These are phyloP conservation scores for Pichia paraexigua DNA, from an alignment of 805 yeast genomes.

Conservation along the genomic window DNA sequence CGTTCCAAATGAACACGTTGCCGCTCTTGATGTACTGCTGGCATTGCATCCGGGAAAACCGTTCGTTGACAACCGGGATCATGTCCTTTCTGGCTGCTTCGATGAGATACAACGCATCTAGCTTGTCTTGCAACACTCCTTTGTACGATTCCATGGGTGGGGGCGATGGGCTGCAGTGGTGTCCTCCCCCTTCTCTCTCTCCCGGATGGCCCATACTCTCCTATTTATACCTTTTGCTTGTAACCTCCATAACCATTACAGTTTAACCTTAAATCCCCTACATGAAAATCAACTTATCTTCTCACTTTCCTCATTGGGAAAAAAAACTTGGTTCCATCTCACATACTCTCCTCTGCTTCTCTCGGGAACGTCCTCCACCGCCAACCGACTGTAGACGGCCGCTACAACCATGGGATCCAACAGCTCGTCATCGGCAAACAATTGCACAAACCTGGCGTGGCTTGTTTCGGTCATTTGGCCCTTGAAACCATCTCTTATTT, in stretches of 20 bases:
- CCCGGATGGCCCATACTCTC: not conserved
- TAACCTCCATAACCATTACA: not conserved
- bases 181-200: too few species aligned
- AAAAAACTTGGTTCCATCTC: conserved; percentile 32
- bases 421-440: conserved; percentile 50
- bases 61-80: conserved; percentile 50
- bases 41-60: conserved; percentile 52
- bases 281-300: not conserved
- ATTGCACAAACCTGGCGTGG: conserved; percentile 52
- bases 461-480: conserved; percentile 52
- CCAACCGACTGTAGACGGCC: conserved; percentile 56
- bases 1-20: conserved; percentile 65
- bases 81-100: conserved; percentile 55
- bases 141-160: conserved; percentile 47
- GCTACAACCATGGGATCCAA: conserved; percentile 71
- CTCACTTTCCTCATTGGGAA: not conserved
- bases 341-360: conserved; percentile 61
- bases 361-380: conserved; percentile 46
- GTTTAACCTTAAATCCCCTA: not conserved
- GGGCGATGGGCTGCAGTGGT: too few species aligned
- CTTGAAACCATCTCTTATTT: conserved; percentile 61
- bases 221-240: not conserved
- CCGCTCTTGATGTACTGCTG: conserved; percentile 43
- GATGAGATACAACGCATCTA: conserved; percentile 55
- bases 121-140: conserved; percentile 49